Percentiles rank a stretch among this genome's conserved stretches.
phyloP scores from a whole-genome alignment of 495 filamentous ascomycete species.

The Pyrenopolyporus hunteri region DNA sequence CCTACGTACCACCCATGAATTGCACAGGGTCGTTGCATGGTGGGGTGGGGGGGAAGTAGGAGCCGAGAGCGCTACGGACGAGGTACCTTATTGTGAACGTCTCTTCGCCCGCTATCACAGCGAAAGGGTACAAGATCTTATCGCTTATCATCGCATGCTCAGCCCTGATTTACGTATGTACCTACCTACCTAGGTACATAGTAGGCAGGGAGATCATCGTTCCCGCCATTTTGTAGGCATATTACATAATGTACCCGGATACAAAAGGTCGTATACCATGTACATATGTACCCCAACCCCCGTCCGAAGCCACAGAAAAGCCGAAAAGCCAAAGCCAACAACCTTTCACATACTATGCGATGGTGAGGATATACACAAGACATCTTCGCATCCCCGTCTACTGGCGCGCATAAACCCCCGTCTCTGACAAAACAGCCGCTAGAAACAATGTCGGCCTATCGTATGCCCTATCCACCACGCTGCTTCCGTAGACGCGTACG shows the following conservation, averaged over 20 bases:
- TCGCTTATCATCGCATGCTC: conserved; percentile 1
- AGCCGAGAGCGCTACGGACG: conserved; percentile 5
- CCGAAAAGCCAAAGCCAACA: too few relatives aligned
- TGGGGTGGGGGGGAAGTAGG: conserved; percentile 22
- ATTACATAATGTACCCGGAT: conserved; percentile 8
- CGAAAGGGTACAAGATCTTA: conserved; percentile 12
- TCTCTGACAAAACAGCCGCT: conserved; percentile 27
- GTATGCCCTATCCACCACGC: conserved; percentile 8
- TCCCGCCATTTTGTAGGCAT: conserved; percentile 16
- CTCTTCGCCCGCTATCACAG: neutral
- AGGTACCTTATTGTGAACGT: conserved; percentile 1
- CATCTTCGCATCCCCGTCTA: conserved; percentile 8
- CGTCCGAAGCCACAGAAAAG: conserved; percentile 11
- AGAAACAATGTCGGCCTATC: conserved; percentile 35
- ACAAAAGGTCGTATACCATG: neutral
- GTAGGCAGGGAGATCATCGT: conserved; percentile 21
- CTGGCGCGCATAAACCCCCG: conserved; percentile 26
- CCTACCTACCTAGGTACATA: neutral
- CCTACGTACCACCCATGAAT: too few relatives aligned
- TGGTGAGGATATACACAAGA: conserved; percentile 4
- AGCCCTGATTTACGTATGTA: neutral
- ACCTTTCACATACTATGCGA: too few relatives aligned
- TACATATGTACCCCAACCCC: neutral
- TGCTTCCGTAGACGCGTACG: conserved; percentile 16
- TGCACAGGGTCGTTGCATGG: too few relatives aligned